Conservation (phyloP, 108 stramenopile genomes). For the Nitzschia sp. region DNA sequence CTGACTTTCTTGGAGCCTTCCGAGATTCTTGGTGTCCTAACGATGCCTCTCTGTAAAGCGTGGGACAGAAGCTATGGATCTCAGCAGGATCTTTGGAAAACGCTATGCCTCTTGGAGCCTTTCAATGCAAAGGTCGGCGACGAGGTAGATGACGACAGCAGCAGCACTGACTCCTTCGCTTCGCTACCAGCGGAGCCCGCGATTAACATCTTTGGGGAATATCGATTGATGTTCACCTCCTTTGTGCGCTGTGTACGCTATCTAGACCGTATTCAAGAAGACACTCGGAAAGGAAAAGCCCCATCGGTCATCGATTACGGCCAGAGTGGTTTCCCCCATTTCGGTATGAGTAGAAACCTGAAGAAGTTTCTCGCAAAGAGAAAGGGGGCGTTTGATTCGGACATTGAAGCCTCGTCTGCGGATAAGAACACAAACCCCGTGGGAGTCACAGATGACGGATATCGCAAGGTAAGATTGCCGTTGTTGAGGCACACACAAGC, state of each 20-base stretch:
- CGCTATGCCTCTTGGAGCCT: conserved; percentile 74
- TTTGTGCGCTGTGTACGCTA: conserved; percentile 81
- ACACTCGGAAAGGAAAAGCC: conserved; percentile 53
- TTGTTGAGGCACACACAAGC: not conserved
- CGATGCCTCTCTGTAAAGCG: conserved; percentile 70
- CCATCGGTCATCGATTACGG: conserved; percentile 43
- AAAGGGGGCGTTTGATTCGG: conserved; percentile 7
- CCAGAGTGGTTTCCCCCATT: conserved; percentile 18
- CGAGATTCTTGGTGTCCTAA: conserved; percentile 62
- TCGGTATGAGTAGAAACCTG: conserved; percentile 29
- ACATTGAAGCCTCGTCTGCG: not conserved
- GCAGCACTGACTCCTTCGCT: conserved; percentile 7
- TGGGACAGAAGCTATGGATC: conserved; percentile 60
- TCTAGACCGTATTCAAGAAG: conserved; percentile 66
- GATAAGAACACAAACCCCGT: conserved; percentile 5
- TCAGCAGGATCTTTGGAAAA: conserved; percentile 78
- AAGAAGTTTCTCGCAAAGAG: conserved; percentile 40
- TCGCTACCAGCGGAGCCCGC: not conserved
- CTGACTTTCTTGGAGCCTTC: conserved; percentile 71
- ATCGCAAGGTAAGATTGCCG: not conserved
- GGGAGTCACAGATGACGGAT: conserved; percentile 18
- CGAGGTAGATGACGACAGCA: not conserved
- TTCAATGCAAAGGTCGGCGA: conserved; percentile 74
- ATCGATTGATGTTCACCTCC: conserved; percentile 71
- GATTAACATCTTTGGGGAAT: conserved; percentile 43